Evolutionary conservation across 2,329 filamentous ascomycete genomes (phyloP).

Genomic region (Colletotrichum sp.): DNA sequence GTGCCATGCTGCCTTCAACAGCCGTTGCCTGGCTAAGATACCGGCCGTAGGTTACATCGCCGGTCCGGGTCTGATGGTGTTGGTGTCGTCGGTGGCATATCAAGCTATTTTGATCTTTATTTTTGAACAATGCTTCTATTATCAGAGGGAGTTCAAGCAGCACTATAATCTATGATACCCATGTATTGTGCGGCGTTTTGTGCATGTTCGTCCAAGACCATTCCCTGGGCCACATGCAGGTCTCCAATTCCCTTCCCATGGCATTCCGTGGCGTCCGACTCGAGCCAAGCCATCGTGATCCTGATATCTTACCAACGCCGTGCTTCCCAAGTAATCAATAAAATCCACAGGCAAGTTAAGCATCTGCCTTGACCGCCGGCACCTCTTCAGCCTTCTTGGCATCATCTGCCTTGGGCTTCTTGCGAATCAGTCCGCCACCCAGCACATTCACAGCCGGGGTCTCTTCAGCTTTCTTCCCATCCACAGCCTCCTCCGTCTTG

Average conservation of each 20-base stretch:
- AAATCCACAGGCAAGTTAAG: not conserved
- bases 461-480: conserved; percentile 17
- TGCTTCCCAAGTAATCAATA: not conserved
- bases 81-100: fast-evolving
- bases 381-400: not conserved
- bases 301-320: not conserved
- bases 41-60: not conserved
- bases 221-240: not conserved
- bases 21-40: fast-evolving
- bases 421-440: conserved; percentile 47
- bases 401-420: conserved; percentile 48
- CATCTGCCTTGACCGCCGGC: not conserved
- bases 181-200: not conserved
- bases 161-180: not conserved
- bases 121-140: not conserved
- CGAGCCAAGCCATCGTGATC: not conserved
- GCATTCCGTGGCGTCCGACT: not conserved
- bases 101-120: not conserved
- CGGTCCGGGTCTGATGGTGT: not conserved
- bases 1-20: not conserved
- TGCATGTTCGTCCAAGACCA: not conserved
- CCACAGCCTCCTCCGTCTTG: conserved; percentile 39
- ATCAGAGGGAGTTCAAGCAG: not conserved
- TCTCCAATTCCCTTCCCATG: not conserved
- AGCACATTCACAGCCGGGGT: conserved; percentile 42